phyloP scores from a whole-genome alignment of 352 stramenopile genomes.

The Phytophthora podocarpi region DNA sequence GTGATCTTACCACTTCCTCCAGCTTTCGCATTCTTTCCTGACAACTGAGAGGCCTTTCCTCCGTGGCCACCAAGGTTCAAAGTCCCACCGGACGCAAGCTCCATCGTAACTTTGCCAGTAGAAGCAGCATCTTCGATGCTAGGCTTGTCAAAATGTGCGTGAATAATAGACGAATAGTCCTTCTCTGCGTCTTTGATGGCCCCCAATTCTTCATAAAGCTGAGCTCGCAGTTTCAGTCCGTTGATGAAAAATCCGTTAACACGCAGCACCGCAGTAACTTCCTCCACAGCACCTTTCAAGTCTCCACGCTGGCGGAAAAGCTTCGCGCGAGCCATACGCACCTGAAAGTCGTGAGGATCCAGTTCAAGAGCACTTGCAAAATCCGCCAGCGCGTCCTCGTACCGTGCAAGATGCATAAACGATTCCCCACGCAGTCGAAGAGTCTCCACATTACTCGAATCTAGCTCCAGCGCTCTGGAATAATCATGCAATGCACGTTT shows the following conservation, averaged over 20 bases:
- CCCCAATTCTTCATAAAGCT: constrained; percentile 53
- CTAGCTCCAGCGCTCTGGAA: constrained; percentile 48
- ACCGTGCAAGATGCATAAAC: constrained; percentile 47
- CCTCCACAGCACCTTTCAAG: constrained; percentile 45
- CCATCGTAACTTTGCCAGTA: constrained; percentile 32
- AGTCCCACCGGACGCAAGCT: constrained; percentile 35
- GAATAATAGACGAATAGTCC: constrained; percentile 76
- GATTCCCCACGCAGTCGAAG: constrained; percentile 56
- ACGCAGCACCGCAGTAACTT: constrained; percentile 60
- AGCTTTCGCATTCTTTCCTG: constrained; percentile 22
- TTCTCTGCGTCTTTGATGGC: constrained; percentile 43
- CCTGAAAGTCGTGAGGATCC: constrained; percentile 63
- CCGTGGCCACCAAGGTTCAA: constrained; percentile 13
- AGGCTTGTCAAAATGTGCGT: constrained; percentile 60
- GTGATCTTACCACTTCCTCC: constrained; percentile 44
- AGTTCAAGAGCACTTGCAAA: constrained; percentile 50
- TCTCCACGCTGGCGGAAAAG: constrained; percentile 55
- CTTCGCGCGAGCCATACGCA: constrained; percentile 61
- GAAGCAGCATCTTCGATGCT: constrained; percentile 22
- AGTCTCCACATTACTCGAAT: constrained; percentile 49
- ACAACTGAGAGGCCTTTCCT: constrained; percentile 11
- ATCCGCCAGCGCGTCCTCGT: constrained; percentile 60
- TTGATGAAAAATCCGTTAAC: constrained; percentile 80
- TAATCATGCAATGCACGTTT: constrained; percentile 71
- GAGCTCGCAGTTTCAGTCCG: constrained; percentile 63